Conservation (phyloP, 192 early-diverging fungal genomes). For the Phycomyces nitens region DNA sequence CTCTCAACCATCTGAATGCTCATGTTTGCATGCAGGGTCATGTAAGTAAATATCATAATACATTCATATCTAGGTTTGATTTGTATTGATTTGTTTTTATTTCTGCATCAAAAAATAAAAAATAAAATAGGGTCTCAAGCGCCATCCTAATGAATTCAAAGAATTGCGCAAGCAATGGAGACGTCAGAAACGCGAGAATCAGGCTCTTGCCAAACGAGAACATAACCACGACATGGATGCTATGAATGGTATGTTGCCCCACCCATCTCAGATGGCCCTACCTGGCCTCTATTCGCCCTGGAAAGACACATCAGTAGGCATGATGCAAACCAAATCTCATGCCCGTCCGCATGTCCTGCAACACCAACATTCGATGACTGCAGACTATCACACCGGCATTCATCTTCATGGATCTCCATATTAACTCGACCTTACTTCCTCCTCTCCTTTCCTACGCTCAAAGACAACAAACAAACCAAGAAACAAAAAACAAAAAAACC, state of each 20-base stretch:
- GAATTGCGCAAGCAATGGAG: constrained; percentile 50
- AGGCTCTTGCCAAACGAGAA: neutral
- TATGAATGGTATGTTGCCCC: neutral
- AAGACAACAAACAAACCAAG: no score
- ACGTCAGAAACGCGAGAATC: constrained; percentile 38
- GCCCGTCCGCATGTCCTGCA: neutral
- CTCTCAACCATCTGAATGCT: constrained; percentile 58
- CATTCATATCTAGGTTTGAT: no score
- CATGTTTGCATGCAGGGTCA: constrained; percentile 61
- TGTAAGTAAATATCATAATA: constrained; percentile 40
- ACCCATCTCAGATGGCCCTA: neutral
- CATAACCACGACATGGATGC: neutral
- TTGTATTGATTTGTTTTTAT: neutral
- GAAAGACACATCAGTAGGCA: neutral
- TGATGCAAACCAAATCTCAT: neutral
- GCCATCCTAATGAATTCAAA: constrained; percentile 42
- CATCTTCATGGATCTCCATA: neutral
- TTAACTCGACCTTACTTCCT: neutral
- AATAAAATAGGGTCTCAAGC: constrained; percentile 11
- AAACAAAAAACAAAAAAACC: no score
- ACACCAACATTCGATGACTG: neutral
- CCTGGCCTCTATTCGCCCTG: neutral
- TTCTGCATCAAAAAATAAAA: neutral
- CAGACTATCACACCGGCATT: neutral
- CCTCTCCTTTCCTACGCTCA: no score